Evolutionary conservation across 441 rosid species (phyloP), one percentile per base, ranked within the genome.

Genomic region (Populus hybrid): DNA sequence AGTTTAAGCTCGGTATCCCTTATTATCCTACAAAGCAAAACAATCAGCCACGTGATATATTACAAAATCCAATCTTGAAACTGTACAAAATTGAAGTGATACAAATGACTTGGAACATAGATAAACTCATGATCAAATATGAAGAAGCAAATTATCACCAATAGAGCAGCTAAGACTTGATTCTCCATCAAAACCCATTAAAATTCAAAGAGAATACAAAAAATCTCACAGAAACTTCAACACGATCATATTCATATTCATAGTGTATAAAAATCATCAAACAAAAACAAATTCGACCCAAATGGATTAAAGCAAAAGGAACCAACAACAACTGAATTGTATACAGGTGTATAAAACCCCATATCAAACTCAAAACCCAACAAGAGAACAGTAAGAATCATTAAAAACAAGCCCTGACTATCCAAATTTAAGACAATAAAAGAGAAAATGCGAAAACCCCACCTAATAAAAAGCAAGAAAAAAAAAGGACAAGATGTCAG

Each of bases 51-150:
- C 69, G 53, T 30, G 73, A 75, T 26, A 69, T 80, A 82, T 78
- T 69, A 18, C 19, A 71, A 78, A 66, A 73, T 19, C 67, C 69
- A 79, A 53, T 35, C 75, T 5, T 67, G 23, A 63, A 70, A 70
- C 21, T 24, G 66, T 46, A 28, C 21, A 23, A 61, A 79, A 59
- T 69, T 61, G 28, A 34, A 36, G 46, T 38, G 21, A 59, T 28
- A 26, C 4, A 74, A 11, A 67, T 23, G 67, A 78, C 21, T 70
- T 38, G 75, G 61, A 75, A 57, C 61, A 3, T 28, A 9, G 6
- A 76, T 0, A 46, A 69, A 57, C 40, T 26, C 18, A 72, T 71
- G 76, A 83, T 78, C 78, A 71, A 65, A 81, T 36, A 81, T 59
- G 42, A 68, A 75, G 42, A 65, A 53, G 65, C 57, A 65, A 74